Conservation (phyloP, 352 stramenopile species). For the Phytopythium kandeliae region DNA sequence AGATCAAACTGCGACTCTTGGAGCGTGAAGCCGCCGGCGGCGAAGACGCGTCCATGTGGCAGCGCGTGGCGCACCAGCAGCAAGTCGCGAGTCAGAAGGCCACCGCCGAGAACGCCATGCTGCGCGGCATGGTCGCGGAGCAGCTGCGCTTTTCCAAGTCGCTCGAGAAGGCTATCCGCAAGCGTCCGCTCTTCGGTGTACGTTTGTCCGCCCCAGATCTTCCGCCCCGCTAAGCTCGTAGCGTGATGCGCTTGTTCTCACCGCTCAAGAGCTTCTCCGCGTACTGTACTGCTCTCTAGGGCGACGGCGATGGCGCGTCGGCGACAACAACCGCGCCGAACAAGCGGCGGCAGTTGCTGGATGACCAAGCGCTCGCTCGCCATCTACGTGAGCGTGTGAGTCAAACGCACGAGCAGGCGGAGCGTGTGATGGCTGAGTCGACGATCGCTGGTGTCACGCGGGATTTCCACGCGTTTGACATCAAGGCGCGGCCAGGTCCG, state of each 20-base stretch:
- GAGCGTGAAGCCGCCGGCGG: conserved; percentile 8
- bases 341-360: not conserved
- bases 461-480: conserved; percentile 18
- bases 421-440: conserved; percentile 13
- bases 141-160: conserved; percentile 31
- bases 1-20: conserved; percentile 16
- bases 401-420: conserved; percentile 8
- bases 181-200: conserved; percentile 23
- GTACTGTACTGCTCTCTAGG: not conserved
- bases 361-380: not conserved
- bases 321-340: not conserved
- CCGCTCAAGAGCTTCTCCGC: too few species aligned
- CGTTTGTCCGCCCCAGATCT: too few species aligned
- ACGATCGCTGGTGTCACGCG: conserved; percentile 8
- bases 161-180: conserved; percentile 28
- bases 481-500: conserved; percentile 14
- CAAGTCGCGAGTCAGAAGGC: conserved; percentile 23
- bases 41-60: conserved; percentile 20
- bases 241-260: too few species aligned
- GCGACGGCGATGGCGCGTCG: not conserved
- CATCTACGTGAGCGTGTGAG: not conserved
- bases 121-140: conserved; percentile 19
- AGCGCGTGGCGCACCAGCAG: conserved; percentile 34
- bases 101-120: conserved; percentile 27
- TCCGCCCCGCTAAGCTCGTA: too few species aligned